These are phyloP conservation scores for Onygenales sp. DNA, from an alignment of 2,329 filamentous ascomycete species.

Conservation along the genomic window DNA sequence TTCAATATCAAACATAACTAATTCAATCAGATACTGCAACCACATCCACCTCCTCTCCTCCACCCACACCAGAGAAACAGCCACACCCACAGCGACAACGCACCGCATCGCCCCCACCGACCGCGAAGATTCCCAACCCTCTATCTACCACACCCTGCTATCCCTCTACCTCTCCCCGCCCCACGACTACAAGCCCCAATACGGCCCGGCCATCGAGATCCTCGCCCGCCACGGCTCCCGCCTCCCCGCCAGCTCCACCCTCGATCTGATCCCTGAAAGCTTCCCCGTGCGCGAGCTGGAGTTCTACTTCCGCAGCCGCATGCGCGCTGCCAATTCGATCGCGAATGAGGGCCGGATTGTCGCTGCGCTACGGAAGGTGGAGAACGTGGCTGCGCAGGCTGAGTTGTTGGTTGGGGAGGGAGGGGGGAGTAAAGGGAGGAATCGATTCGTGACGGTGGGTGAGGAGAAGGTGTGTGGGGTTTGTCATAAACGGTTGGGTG, in stretches of 20 bases:
- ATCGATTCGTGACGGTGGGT: conserved; percentile 64
- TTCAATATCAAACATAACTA: not conserved
- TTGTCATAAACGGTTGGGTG: conserved; percentile 85
- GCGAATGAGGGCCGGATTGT: conserved; percentile 74
- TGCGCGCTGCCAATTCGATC: conserved; percentile 72
- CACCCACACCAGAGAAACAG: conserved; percentile 35
- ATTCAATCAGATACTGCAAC: conserved; percentile 66
- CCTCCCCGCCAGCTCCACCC: conserved; percentile 74
- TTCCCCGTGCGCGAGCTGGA: conserved; percentile 72
- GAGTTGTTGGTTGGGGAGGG: conserved; percentile 61
- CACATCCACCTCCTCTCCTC: conserved; percentile 53
- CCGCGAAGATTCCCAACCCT: conserved; percentile 48
- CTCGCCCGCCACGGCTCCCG: conserved; percentile 89
- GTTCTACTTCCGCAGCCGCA: conserved; percentile 84
- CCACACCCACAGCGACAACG: conserved; percentile 23
- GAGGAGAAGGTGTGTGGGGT: conserved; percentile 87
- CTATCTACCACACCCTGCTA: conserved; percentile 86
- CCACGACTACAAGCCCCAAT: conserved; percentile 59
- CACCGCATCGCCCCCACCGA: conserved; percentile 34
- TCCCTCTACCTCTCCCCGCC: conserved; percentile 81
- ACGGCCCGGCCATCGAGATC: conserved; percentile 71
- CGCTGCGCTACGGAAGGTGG: conserved; percentile 64
- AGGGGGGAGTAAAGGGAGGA: conserved; percentile 44
- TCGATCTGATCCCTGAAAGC: conserved; percentile 73
- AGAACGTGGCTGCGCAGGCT: conserved; percentile 68